phyloP scores from a whole-genome alignment of 441 rosid genomes.

The Monsonia emarginata region DNA sequence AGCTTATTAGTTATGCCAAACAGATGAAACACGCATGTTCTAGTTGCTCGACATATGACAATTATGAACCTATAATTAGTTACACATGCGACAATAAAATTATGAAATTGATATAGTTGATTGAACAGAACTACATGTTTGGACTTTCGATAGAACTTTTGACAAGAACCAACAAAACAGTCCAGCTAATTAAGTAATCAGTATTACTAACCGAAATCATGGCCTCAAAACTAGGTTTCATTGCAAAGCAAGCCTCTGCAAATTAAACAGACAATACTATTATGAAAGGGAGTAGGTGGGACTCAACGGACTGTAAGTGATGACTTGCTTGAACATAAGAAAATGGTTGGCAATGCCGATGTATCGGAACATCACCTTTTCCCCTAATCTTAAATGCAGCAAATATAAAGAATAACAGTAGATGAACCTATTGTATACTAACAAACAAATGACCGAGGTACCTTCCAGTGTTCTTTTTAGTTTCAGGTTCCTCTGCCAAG shows the following conservation, averaged over 20 bases:
- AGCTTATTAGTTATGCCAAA: not conserved
- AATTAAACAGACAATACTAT: conserved; percentile 1
- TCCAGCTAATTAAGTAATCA: not conserved
- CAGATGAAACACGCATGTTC: not conserved
- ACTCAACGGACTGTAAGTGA: too few relatives aligned
- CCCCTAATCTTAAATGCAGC: too few relatives aligned
- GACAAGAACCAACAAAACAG: not conserved
- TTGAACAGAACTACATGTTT: not conserved
- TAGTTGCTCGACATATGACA: not conserved
- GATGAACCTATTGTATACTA: too few relatives aligned
- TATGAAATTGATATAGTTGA: not conserved
- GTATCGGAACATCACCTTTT: too few relatives aligned
- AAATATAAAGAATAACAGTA: too few relatives aligned
- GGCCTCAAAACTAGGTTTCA: conserved; percentile 77
- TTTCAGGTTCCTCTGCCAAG: conserved; percentile 70
- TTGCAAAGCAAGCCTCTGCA: conserved; percentile 86
- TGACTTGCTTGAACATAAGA: too few relatives aligned
- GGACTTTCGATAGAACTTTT: not conserved
- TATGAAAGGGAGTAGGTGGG: not conserved
- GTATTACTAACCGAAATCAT: conserved; percentile 54
- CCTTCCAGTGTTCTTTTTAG: conserved; percentile 96
- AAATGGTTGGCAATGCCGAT: too few relatives aligned
- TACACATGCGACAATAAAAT: too few relatives aligned
- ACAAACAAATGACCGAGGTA: conserved; percentile 20
- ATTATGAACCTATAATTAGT: not conserved